Conservation (phyloP, 208 protist species). For the Endotrypanum monterogeii region DNA sequence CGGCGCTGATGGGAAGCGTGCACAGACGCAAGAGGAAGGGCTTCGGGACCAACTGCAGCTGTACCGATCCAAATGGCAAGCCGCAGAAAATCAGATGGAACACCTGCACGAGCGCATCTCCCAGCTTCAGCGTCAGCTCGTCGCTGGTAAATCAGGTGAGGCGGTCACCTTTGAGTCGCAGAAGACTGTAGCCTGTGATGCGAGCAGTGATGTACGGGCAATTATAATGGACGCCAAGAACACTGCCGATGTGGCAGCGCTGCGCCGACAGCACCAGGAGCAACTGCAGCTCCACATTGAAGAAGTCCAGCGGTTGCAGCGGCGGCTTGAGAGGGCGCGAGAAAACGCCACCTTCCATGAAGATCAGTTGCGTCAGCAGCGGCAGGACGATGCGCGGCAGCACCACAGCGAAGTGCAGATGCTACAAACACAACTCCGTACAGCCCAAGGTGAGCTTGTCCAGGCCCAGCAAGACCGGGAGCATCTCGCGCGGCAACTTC, state of each 20-base stretch:
- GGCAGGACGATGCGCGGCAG: slow-evolving; percentile 39
- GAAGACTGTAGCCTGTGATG: slow-evolving; percentile 3
- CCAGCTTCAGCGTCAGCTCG: slow-evolving; percentile 27
- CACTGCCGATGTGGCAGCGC: slow-evolving; percentile 5
- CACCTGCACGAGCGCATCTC: slow-evolving; percentile 35
- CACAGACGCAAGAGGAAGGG: slow-evolving; percentile 12
- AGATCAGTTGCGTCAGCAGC: slow-evolving; percentile 53
- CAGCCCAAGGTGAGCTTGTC: slow-evolving; percentile 31
- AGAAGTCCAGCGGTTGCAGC: slow-evolving; percentile 58
- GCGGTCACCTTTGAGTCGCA: not conserved
- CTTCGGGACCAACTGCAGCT: slow-evolving; percentile 44
- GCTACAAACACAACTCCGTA: slow-evolving; percentile 50
- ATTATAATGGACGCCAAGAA: slow-evolving; percentile 7
- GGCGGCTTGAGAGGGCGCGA: slow-evolving; percentile 54
- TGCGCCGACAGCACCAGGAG: slow-evolving; percentile 36
- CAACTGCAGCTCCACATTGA: slow-evolving; percentile 45
- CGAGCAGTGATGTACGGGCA: not conserved
- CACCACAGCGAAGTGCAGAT: slow-evolving; percentile 40
- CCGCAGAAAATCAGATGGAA: slow-evolving; percentile 52
- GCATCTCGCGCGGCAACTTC: slow-evolving; percentile 43
- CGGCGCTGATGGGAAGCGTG: not conserved
- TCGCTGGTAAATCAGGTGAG: not conserved
- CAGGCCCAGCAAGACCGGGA: slow-evolving; percentile 38
- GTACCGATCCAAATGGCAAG: slow-evolving; percentile 57
- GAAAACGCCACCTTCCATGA: slow-evolving; percentile 46